Conservation (phyloP, 2,329 filamentous ascomycete genomes). For the Hawksworthiomyces lignivorus region DNA sequence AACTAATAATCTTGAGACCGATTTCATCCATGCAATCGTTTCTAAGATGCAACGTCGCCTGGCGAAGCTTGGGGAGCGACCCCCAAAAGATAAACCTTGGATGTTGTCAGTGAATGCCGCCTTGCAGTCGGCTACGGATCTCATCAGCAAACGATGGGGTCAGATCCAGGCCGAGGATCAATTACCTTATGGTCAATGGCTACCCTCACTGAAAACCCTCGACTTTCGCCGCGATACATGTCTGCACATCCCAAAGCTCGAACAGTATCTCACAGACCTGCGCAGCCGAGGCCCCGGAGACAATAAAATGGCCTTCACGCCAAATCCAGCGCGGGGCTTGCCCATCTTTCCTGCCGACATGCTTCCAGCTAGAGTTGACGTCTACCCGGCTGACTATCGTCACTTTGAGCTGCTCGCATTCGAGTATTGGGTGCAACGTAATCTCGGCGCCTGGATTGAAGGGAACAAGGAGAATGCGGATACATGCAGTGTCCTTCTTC, state of each 20-base stretch:
- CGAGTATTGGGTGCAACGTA: constrained; percentile 39
- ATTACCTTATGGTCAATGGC: background rate
- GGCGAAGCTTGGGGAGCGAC: constrained; percentile 27
- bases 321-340: background rate
- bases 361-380: background rate
- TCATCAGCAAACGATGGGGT: background rate
- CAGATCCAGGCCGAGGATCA: background rate
- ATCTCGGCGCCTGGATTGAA: constrained; percentile 32
- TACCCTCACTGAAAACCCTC: background rate
- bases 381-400: constrained; percentile 5
- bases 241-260: background rate
- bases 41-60: constrained; percentile 36
- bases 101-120: constrained; percentile 5
- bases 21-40: constrained; percentile 31
- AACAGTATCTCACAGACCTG: background rate
- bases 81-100: background rate
- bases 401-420: constrained; percentile 27
- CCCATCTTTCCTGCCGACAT: background rate
- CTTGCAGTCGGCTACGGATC: background rate
- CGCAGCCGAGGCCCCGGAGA: background rate
- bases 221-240: background rate
- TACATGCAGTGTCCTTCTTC: constrained; percentile 23
- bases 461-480: constrained; percentile 14
- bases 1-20: background rate
- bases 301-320: background rate